phyloP scores from a whole-genome alignment of 495 filamentous ascomycete species.

The Penicillium psychrofluorescens region DNA sequence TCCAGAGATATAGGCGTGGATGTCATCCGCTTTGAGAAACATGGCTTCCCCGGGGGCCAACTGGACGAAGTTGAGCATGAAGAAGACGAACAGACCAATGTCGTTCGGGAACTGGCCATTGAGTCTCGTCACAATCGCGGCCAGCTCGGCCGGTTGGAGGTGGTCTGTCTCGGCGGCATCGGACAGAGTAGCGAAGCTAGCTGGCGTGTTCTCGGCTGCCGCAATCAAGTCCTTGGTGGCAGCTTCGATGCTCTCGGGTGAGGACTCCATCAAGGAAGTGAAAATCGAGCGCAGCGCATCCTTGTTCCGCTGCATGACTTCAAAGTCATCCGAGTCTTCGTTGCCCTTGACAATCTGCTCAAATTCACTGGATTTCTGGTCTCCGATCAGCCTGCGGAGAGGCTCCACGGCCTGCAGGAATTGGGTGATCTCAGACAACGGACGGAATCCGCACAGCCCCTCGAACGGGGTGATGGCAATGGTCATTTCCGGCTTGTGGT shows the following conservation, averaged over 20 bases:
- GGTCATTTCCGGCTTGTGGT: slow-evolving; percentile 99
- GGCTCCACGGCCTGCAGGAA: slow-evolving; percentile 70
- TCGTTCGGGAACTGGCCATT: slow-evolving; percentile 72
- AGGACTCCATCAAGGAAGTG: slow-evolving; percentile 69
- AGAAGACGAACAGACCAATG: slow-evolving; percentile 69
- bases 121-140: slow-evolving; percentile 66
- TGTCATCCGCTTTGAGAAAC: slow-evolving; percentile 92
- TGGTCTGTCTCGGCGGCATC: slow-evolving; percentile 29
- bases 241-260: slow-evolving; percentile 53
- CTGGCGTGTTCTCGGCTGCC: slow-evolving; percentile 51
- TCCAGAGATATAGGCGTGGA: slow-evolving; percentile 91
- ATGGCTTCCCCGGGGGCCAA: slow-evolving; percentile 85
- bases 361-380: slow-evolving; percentile 58
- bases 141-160: slow-evolving; percentile 48
- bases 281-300: slow-evolving; percentile 69
- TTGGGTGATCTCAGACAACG: slow-evolving; percentile 75
- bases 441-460: slow-evolving; percentile 91
- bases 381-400: slow-evolving; percentile 70
- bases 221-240: slow-evolving; percentile 61
- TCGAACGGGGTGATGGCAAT: slow-evolving; percentile 96
- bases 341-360: slow-evolving; percentile 58
- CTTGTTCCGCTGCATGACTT: slow-evolving; percentile 62
- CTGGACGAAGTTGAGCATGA: slow-evolving; percentile 77
- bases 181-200: slow-evolving; percentile 32
- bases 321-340: slow-evolving; percentile 52